Percentiles rank a stretch among this genome's conserved stretches.
Conservation (phyloP, 768 basidiomycete species). For the Pilatotrama ljubarskyi region DNA sequence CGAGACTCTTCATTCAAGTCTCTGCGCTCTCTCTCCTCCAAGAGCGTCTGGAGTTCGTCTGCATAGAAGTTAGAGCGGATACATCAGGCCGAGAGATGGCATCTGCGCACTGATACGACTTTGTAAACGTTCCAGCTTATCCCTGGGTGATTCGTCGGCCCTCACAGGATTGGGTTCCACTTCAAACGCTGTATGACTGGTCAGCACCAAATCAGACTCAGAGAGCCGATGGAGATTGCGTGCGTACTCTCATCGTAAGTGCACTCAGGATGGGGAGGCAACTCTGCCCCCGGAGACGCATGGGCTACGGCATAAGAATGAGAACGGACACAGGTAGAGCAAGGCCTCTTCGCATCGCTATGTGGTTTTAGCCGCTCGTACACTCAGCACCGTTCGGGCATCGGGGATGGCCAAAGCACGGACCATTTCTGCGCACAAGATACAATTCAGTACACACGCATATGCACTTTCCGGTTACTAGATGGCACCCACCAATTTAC, state of each 20-base stretch:
- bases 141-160: conserved; percentile 54
- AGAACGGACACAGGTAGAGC: conserved; percentile 75
- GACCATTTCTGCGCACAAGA: conserved; percentile 53
- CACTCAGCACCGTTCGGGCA: conserved; percentile 22
- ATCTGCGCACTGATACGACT: conserved; percentile 61
- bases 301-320: conserved; percentile 69
- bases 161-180: conserved; percentile 27
- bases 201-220: background rate
- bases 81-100: background rate
- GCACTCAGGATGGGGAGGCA: conserved; percentile 64
- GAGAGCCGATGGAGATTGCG: background rate
- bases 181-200: conserved; percentile 42
- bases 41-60: conserved; percentile 71
- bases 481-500: conserved; percentile 50
- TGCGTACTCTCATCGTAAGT: conserved; percentile 74
- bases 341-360: conserved; percentile 76
- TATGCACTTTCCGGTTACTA: background rate
- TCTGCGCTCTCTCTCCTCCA: conserved; percentile 53
- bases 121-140: conserved; percentile 63
- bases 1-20: background rate
- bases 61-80: background rate
- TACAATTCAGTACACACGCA: background rate
- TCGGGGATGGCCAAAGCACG: conserved; percentile 19
- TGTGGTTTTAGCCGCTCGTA: background rate
- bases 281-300: conserved; percentile 53